phyloP scores from a whole-genome alignment of 2,329 filamentous ascomycete species.

The Coleophoma cylindrospora region DNA sequence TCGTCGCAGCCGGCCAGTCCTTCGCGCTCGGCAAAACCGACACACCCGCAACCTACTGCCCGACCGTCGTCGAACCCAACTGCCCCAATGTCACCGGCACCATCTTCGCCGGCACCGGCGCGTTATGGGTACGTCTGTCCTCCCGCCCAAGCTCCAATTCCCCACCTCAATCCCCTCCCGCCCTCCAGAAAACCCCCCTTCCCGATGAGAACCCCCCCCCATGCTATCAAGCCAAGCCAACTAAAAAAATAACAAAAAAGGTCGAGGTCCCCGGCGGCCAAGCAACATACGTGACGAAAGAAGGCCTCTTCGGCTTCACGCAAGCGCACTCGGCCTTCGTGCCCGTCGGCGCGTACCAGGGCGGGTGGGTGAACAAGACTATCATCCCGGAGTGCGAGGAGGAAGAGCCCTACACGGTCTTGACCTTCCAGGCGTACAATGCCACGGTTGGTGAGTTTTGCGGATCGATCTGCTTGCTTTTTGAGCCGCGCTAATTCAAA shows the following conservation, averaged over 20 bases:
- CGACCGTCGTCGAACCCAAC: constrained; percentile 17
- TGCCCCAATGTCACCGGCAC: constrained; percentile 11
- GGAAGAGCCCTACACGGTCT: neutral
- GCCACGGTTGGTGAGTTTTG: neutral
- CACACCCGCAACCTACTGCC: constrained; percentile 41
- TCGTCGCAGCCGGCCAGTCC: constrained; percentile 40
- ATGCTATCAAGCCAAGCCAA: neutral
- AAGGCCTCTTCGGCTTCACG: constrained; percentile 52
- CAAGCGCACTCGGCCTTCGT: constrained; percentile 46
- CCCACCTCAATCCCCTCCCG: too few relatives aligned
- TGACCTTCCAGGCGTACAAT: neutral
- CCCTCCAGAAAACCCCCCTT: neutral
- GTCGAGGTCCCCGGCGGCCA: constrained; percentile 60
- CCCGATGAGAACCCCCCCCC: neutral
- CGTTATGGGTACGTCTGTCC: constrained; percentile 8
- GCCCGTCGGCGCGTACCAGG: constrained; percentile 43
- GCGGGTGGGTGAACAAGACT: constrained; percentile 36
- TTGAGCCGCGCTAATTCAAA: neutral
- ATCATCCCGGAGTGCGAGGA: constrained; percentile 14
- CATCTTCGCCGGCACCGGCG: constrained; percentile 4
- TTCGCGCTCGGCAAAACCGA: constrained; percentile 43
- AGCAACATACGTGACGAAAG: constrained; percentile 48
- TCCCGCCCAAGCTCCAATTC: too few relatives aligned
- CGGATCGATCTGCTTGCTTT: neutral
- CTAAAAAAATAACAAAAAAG: constrained; percentile 2